Evolutionary conservation across 441 rosid genomes (phyloP), one percentile per base, ranked within the genome.

Genomic region (Erysimum cheiri): DNA sequence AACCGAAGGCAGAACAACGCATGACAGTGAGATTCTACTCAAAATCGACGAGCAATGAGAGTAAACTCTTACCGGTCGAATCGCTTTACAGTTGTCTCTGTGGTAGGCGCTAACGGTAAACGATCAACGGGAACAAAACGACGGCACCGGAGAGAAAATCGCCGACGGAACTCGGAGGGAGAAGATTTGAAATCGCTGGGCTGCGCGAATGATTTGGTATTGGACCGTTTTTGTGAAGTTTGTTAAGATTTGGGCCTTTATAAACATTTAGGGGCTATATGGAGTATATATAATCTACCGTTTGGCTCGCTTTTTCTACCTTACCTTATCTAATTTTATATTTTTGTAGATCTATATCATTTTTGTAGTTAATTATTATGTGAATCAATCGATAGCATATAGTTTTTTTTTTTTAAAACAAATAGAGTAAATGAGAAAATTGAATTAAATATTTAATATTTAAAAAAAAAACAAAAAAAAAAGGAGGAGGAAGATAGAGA

Each of bases 61-160:
- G 64, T 6, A 46, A 8, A 19, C 2, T 52, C 24, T 46, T 60
- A 74, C 69, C 53, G 60, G 6, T 41, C 11, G 6, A 26, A 4
- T 68, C 37, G 57, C n/a, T 67, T 10, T 28, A 3, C 35, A 28
- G 73, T 35, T 50, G 72, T 9, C 8, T 50, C 4, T 12, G 43
- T 14, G 5, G 58, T 1, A 24, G 2, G 15, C 19, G 44, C 14
- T 53, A 41, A 60, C 56, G 56, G 47, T 31, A 4, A 47, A 19
- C 17, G 49, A 3, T 22, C 43, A 67, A 56, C 72, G 39, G 43
- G 41, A 40, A 60, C 29, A 60, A 60, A 43, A 59, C 67, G 72
- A 60, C 36, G 70, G 17, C 70, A 35, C 73, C 53, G 64, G 78
- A 44, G 78, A 53, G 52, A 44, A 15, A 53, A 68, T 67, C 64